A percentile compares a stretch with the other conserved stretches of the same genome.
phyloP scores from a whole-genome alignment of 2,329 filamentous ascomycete genomes.

The Talaromyces sp. region DNA sequence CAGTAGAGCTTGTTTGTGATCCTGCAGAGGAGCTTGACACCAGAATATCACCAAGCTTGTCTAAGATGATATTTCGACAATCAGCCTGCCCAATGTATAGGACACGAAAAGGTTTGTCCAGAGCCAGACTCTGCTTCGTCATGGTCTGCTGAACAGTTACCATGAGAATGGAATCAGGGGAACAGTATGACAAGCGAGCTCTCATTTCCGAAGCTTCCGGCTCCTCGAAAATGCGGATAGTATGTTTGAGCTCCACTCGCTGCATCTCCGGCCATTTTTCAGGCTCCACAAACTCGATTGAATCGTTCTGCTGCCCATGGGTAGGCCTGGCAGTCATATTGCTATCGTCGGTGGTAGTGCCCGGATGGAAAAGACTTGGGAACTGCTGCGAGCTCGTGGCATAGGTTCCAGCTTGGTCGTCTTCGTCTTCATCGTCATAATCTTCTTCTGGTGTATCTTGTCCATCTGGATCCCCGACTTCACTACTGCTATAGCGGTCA shows the following conservation, averaged over 20 bases:
- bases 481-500: slow-evolving; percentile 42
- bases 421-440: slow-evolving; percentile 15
- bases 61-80: slow-evolving; percentile 45
- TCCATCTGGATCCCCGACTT: slow-evolving; percentile 37
- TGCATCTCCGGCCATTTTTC: slow-evolving; percentile 44
- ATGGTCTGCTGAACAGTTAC: slow-evolving; percentile 50
- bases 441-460: slow-evolving; percentile 29
- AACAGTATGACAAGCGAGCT: slow-evolving; percentile 28
- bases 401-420: slow-evolving; percentile 23
- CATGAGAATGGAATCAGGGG: slow-evolving; percentile 37
- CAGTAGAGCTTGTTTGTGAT: slow-evolving; percentile 37
- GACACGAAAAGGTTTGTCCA: slow-evolving; percentile 49
- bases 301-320: slow-evolving; percentile 36
- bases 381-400: slow-evolving; percentile 12
- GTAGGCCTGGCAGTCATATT: slow-evolving; percentile 38
- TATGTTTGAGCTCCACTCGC: slow-evolving; percentile 46
- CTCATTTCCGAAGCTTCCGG: slow-evolving; percentile 33
- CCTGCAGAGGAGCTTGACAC: slow-evolving; percentile 43
- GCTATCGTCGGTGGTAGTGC: slow-evolving; percentile 38
- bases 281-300: slow-evolving; percentile 48
- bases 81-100: slow-evolving; percentile 46
- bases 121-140: slow-evolving; percentile 41
- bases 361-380: background rate
- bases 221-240: slow-evolving; percentile 40
- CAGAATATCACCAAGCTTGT: slow-evolving; percentile 53